Conservation (phyloP, 192 early-diverging fungal species). For the Mortierella antarctica region DNA sequence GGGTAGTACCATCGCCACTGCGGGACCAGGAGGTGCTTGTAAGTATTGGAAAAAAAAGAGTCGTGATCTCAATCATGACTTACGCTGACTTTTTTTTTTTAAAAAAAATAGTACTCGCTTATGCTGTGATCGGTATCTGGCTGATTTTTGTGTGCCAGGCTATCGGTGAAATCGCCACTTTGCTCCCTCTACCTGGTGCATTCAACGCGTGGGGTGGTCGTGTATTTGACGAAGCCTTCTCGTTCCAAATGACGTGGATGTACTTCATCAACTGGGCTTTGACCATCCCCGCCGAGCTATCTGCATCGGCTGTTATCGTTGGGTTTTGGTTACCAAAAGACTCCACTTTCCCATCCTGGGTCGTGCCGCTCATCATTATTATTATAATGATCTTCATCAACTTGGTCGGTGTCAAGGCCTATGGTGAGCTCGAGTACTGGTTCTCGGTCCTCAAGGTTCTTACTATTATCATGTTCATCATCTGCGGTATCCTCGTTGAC, state of each 20-base stretch:
- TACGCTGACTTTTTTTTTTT: not conserved
- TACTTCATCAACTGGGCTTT: slow-evolving; percentile 70
- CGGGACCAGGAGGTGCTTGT: slow-evolving; percentile 77
- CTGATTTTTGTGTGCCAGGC: slow-evolving; percentile 77
- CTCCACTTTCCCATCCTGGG: slow-evolving; percentile 26
- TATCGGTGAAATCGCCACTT: slow-evolving; percentile 87
- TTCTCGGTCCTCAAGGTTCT: slow-evolving; percentile 72
- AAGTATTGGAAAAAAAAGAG: slow-evolving; percentile 7
- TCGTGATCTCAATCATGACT: not conserved
- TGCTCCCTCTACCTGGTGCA: slow-evolving; percentile 82
- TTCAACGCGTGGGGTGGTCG: slow-evolving; percentile 83
- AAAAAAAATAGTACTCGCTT: slow-evolving; percentile 70
- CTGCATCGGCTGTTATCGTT: slow-evolving; percentile 81
- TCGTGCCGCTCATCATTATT: slow-evolving; percentile 58
- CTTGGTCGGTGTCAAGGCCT: slow-evolving; percentile 70
- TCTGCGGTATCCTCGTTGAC: slow-evolving; percentile 82
- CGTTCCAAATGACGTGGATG: slow-evolving; percentile 77
- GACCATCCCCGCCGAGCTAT: slow-evolving; percentile 75
- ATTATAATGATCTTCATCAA: slow-evolving; percentile 73
- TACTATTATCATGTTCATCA: slow-evolving; percentile 83
- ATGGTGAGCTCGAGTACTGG: slow-evolving; percentile 86
- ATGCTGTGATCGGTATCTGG: slow-evolving; percentile 70
- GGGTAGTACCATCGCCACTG: slow-evolving; percentile 74
- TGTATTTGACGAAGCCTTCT: slow-evolving; percentile 82
- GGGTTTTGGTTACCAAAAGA: slow-evolving; percentile 60